Conservation (phyloP, 495 filamentous ascomycete genomes). For the Copromyces sp. region DNA sequence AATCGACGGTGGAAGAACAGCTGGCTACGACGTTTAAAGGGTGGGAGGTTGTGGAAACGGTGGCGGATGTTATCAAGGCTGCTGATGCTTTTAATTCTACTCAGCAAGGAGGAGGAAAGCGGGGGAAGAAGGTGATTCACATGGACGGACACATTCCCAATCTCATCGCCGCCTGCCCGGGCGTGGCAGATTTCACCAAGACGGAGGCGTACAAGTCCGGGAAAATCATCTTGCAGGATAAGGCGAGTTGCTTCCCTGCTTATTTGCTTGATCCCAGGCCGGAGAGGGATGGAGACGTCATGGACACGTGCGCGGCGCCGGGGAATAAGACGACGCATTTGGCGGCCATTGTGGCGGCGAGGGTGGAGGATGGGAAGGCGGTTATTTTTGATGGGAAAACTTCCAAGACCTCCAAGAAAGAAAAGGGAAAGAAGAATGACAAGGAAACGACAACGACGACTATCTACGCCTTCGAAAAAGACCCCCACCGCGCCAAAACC, state of each 20-base stretch:
- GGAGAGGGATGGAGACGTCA: slow-evolving; percentile 55
- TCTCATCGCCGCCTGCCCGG: slow-evolving; percentile 65
- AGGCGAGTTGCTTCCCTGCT: slow-evolving; percentile 92
- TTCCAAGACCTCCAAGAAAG: slow-evolving; percentile 1
- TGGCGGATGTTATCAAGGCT: slow-evolving; percentile 32
- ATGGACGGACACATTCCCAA: slow-evolving; percentile 74
- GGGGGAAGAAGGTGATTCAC: slow-evolving; percentile 26
- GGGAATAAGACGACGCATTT: slow-evolving; percentile 97
- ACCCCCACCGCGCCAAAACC: slow-evolving; percentile 53
- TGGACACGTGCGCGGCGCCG: slow-evolving; percentile 88
- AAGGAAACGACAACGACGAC: slow-evolving; percentile 16
- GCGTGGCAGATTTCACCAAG: slow-evolving; percentile 50
- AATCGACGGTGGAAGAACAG: slow-evolving; percentile 57
- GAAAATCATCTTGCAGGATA: slow-evolving; percentile 83
- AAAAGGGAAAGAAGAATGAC: neutral
- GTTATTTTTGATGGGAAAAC: neutral
- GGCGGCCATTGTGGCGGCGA: slow-evolving; percentile 51
- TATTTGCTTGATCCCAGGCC: slow-evolving; percentile 58
- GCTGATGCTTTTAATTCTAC: neutral
- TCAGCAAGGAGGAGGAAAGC: neutral
- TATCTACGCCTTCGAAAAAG: slow-evolving; percentile 64
- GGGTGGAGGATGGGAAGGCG: neutral
- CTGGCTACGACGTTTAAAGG: slow-evolving; percentile 55
- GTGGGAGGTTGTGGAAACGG: slow-evolving; percentile 39
- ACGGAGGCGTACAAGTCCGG: slow-evolving; percentile 64